Evolutionary conservation across 164 flowering plant species (phyloP).

Genomic region (grape (Vitis vinifera)): ASM3070453v1 NC_081806.1:5073501-5074000

Average conservation of each 20-base stretch:
- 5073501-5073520: conserved; percentile 7
- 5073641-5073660: conserved; percentile 5
- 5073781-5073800: neutral
- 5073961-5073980: no score
- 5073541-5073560: conserved; percentile 11
- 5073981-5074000: no score
- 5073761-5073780: neutral
- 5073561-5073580: neutral
- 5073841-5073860: neutral
- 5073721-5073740: neutral
- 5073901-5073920: no score
- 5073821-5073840: neutral
- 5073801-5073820: neutral
- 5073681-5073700: neutral
- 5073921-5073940: no score
- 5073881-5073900: no score
- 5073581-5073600: conserved; percentile 6
- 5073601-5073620: conserved; percentile 2
- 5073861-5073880: neutral
- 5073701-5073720: conserved; percentile 3
- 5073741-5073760: neutral
- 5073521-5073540: conserved; percentile 10
- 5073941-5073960: no score
- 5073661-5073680: neutral
- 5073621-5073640: neutral